These are phyloP conservation scores for Saturnispora zaruensis DNA, from an alignment of 805 yeast genomes.

Conservation along the genomic window DNA sequence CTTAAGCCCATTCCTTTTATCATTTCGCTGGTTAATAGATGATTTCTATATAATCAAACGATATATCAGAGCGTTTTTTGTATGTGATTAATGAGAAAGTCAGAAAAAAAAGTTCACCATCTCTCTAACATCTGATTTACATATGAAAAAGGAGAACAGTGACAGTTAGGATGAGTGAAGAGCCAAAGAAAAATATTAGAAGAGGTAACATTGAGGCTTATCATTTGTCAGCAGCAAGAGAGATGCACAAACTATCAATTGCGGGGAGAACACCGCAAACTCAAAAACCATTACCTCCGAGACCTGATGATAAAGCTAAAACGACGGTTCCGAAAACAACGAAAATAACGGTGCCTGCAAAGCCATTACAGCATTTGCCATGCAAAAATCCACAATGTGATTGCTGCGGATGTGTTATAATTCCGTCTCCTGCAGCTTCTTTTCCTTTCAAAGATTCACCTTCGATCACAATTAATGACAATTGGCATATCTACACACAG, in stretches of 20 bases:
- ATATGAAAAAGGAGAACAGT: not conserved
- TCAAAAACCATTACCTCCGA: not conserved
- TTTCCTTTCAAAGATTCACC: slow-evolving; percentile 59
- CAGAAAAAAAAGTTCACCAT: not conserved
- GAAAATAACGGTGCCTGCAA: slow-evolving; percentile 15
- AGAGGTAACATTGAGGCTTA: slow-evolving; percentile 35
- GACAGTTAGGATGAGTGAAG: not conserved
- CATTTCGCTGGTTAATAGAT: not conserved
- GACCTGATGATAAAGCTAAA: not conserved
- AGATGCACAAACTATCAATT: slow-evolving; percentile 46
- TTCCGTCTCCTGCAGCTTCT: slow-evolving; percentile 67
- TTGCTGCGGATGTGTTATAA: slow-evolving; percentile 64
- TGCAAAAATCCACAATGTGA: slow-evolving; percentile 35
- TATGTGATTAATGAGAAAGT: not conserved
- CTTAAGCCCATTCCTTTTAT: not conserved
- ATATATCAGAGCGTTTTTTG: not conserved
- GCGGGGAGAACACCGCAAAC: slow-evolving; percentile 16
- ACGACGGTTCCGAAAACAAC: not conserved
- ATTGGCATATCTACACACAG: slow-evolving; percentile 66
- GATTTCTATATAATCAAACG: not conserved
- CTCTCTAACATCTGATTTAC: not conserved
- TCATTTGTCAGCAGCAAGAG: slow-evolving; percentile 54
- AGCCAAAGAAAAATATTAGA: not conserved
- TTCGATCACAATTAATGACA: slow-evolving; percentile 52
- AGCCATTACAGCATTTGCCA: slow-evolving; percentile 13